These are phyloP conservation scores for Lotus japonicus DNA, from an alignment of 306 rosid genomes.

Conservation along the genomic window DNA sequence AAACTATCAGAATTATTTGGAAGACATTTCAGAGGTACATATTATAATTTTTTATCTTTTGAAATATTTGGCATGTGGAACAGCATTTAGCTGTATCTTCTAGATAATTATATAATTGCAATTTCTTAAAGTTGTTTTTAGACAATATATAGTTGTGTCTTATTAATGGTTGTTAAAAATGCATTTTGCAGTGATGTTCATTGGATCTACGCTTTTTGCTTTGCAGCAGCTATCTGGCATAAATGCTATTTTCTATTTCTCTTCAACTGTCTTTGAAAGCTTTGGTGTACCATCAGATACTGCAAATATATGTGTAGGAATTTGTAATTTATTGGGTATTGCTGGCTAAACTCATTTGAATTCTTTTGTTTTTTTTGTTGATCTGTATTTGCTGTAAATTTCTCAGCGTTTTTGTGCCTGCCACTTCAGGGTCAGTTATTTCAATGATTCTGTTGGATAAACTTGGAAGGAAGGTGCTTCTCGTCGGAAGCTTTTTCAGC, in stretches of 20 bases:
- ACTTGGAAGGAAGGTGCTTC: slow-evolving; percentile 77
- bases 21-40: slow-evolving; percentile 52
- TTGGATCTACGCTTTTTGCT: slow-evolving; percentile 78
- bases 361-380: background rate
- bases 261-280: slow-evolving; percentile 72
- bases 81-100: slow-evolving; percentile 4
- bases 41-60: background rate
- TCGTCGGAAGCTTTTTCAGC: slow-evolving; percentile 76
- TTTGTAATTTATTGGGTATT: slow-evolving; percentile 65
- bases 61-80: slow-evolving; percentile 2
- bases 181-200: slow-evolving; percentile 80
- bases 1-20: slow-evolving; percentile 55
- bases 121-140: background rate
- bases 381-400: slow-evolving; percentile 9
- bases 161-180: slow-evolving; percentile 29
- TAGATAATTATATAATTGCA: background rate
- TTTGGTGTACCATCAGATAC: slow-evolving; percentile 62
- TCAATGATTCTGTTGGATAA: slow-evolving; percentile 87
- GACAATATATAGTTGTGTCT: slow-evolving; percentile 3
- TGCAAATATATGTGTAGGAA: slow-evolving; percentile 64
- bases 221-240: slow-evolving; percentile 93
- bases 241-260: slow-evolving; percentile 84
- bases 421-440: slow-evolving; percentile 54
- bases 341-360: background rate
- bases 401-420: slow-evolving; percentile 15